Conservation (phyloP, 2,329 filamentous ascomycete species). For the Penicillium sp. region DNA sequence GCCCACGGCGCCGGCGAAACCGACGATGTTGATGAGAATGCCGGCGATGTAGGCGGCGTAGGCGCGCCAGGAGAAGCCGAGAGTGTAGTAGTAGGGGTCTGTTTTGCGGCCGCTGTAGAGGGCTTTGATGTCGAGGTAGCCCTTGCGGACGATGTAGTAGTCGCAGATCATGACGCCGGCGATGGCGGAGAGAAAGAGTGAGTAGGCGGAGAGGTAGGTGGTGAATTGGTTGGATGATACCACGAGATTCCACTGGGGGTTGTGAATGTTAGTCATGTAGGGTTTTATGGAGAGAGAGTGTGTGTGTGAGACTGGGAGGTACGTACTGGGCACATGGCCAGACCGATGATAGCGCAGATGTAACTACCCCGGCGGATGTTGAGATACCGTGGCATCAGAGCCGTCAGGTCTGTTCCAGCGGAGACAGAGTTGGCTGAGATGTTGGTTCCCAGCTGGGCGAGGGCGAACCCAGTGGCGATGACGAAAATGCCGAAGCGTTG, state of each 20-base stretch:
- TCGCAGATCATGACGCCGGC: slow-evolving; percentile 88
- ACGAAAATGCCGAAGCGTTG: slow-evolving; percentile 76
- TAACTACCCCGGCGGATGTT: slow-evolving; percentile 87
- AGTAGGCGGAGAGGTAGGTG: slow-evolving; percentile 88
- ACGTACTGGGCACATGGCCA: slow-evolving; percentile 77
- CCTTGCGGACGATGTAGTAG: slow-evolving; percentile 82
- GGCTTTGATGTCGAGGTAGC: slow-evolving; percentile 75
- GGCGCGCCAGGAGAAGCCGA: slow-evolving; percentile 78
- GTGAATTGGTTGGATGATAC: slow-evolving; percentile 78
- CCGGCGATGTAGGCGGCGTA: slow-evolving; percentile 81
- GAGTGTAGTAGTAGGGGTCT: slow-evolving; percentile 70
- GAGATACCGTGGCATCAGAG: slow-evolving; percentile 74
- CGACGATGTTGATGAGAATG: slow-evolving; percentile 87
- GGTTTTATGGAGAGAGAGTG: not conserved
- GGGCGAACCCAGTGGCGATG: slow-evolving; percentile 68
- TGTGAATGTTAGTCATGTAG: slow-evolving; percentile 12
- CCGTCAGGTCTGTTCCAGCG: slow-evolving; percentile 80
- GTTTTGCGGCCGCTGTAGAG: slow-evolving; percentile 69
- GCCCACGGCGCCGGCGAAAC: slow-evolving; percentile 82
- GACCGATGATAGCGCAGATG: slow-evolving; percentile 74
- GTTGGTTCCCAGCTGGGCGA: slow-evolving; percentile 83
- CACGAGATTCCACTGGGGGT: slow-evolving; percentile 63
- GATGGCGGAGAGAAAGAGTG: slow-evolving; percentile 90
- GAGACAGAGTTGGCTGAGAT: slow-evolving; percentile 86
- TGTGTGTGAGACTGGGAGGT: not conserved